Conservation (phyloP, 2,329 filamentous ascomycete genomes). For the Stromatinia cepivora region DNA sequence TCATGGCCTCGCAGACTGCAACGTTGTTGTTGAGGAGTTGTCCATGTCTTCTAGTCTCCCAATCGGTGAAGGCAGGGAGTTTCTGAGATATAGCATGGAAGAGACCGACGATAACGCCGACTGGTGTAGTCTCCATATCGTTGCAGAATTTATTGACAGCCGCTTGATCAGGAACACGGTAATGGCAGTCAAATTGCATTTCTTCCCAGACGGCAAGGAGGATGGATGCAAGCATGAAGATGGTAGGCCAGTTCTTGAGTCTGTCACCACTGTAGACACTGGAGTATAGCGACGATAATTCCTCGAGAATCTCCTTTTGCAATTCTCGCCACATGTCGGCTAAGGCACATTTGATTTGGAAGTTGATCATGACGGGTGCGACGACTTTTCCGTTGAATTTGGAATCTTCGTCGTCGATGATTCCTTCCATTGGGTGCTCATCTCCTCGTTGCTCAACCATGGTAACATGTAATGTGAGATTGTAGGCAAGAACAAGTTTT, state of each 20-base stretch:
- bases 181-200: conserved; percentile 98
- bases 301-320: conserved; percentile 93
- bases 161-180: conserved; percentile 80
- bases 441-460: conserved; percentile 88
- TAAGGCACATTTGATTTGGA: conserved; percentile 96
- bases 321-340: conserved; percentile 98
- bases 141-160: conserved; percentile 92
- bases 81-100: conserved; percentile 99
- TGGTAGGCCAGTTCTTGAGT: conserved; percentile 98
- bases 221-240: conserved; percentile 95
- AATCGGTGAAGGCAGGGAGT: conserved; percentile 86
- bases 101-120: conserved; percentile 92
- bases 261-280: conserved; percentile 97
- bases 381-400: conserved; percentile 89
- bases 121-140: conserved; percentile 95
- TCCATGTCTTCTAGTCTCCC: conserved; percentile 90
- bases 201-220: conserved; percentile 95
- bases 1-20: conserved; percentile 93
- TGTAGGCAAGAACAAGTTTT: conserved; percentile 94
- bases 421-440: conserved; percentile 74
- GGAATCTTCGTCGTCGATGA: conserved; percentile 82
- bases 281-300: conserved; percentile 90
- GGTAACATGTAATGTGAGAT: conserved; percentile 90
- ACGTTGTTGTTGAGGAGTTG: conserved; percentile 87
- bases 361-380: conserved; percentile 98